phyloP scores from a whole-genome alignment of 352 stramenopile species.

The Phytophthora colocasiae region DNA sequence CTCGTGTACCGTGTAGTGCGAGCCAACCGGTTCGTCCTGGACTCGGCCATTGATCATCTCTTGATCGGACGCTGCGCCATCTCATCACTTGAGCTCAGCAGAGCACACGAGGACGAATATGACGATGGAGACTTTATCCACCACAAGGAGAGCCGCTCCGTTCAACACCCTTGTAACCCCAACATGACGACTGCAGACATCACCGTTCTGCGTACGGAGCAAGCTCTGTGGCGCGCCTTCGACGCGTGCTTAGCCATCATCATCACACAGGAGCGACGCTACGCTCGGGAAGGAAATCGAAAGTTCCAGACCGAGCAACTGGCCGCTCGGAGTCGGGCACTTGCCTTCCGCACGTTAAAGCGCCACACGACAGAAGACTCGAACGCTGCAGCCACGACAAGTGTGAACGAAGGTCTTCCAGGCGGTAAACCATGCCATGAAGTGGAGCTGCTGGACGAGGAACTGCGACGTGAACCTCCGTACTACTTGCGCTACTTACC shows the following conservation, averaged over 20 bases:
- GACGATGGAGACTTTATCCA: conserved; percentile 34
- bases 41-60: conserved; percentile 75
- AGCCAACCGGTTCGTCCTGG: conserved; percentile 66
- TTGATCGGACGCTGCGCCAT: conserved; percentile 64
- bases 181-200: conserved; percentile 56
- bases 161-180: conserved; percentile 35
- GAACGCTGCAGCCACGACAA: conserved; percentile 41
- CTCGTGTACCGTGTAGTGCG: conserved; percentile 72
- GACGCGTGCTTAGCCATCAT: conserved; percentile 74
- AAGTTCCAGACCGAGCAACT: conserved; percentile 67
- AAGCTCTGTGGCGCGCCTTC: conserved; percentile 80
- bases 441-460: conserved; percentile 60
- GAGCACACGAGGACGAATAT: conserved; percentile 28
- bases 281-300: conserved; percentile 64
- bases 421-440: conserved; percentile 64
- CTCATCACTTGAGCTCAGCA: conserved; percentile 43
- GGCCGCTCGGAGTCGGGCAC: conserved; percentile 52
- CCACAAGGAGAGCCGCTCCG: conserved; percentile 16
- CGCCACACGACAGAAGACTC: conserved; percentile 44
- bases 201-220: conserved; percentile 58
- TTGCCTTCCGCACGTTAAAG: conserved; percentile 67
- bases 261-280: conserved; percentile 60
- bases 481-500: conserved; percentile 81
- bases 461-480: conserved; percentile 67
- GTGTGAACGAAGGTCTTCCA: conserved; percentile 64